These are phyloP conservation scores for Arachis hypogaea DNA, from an alignment of 306 rosid species.

Conservation along the genomic window DNA sequence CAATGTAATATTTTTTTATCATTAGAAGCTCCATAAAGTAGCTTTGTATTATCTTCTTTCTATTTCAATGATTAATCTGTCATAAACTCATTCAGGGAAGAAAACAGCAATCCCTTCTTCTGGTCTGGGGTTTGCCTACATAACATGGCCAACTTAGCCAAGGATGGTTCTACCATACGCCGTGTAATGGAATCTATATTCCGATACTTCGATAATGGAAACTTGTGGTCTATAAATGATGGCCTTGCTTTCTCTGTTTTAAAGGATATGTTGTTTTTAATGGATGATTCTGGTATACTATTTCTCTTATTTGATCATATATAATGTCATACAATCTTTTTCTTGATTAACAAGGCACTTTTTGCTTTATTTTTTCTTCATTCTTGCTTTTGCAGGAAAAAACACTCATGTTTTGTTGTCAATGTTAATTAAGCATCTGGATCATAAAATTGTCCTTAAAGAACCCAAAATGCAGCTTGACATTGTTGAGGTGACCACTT, in stretches of 20 bases:
- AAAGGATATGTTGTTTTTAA: conserved; percentile 75
- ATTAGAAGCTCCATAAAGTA: conserved; percentile 31
- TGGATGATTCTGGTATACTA: conserved; percentile 76
- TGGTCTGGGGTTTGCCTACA: conserved; percentile 94
- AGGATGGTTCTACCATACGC: conserved; percentile 86
- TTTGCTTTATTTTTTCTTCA: conserved; percentile 20
- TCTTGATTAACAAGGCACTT: conserved; percentile 11
- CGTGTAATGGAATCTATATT: conserved; percentile 91
- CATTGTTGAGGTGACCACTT: conserved; percentile 75
- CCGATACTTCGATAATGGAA: conserved; percentile 75
- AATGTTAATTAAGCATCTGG: conserved; percentile 85
- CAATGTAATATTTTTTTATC: conserved; percentile 59
- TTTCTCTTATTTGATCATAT: conserved; percentile 25
- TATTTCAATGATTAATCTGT: conserved; percentile 31
- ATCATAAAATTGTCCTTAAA: conserved; percentile 81
- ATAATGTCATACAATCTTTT: conserved; percentile 30
- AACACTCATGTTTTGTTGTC: conserved; percentile 81
- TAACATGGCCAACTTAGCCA: conserved; percentile 90
- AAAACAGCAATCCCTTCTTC: conserved; percentile 72
- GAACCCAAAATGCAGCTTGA: conserved; percentile 81
- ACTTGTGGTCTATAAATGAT: conserved; percentile 67
- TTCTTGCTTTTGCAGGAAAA: conserved; percentile 62
- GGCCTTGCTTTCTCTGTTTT: conserved; percentile 81
- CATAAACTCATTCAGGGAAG: conserved; percentile 66
- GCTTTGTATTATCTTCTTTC: conserved; percentile 19